Evolutionary conservation across 306 rosid genomes (phyloP).

Genomic region (Fragaria vesca): DNA sequence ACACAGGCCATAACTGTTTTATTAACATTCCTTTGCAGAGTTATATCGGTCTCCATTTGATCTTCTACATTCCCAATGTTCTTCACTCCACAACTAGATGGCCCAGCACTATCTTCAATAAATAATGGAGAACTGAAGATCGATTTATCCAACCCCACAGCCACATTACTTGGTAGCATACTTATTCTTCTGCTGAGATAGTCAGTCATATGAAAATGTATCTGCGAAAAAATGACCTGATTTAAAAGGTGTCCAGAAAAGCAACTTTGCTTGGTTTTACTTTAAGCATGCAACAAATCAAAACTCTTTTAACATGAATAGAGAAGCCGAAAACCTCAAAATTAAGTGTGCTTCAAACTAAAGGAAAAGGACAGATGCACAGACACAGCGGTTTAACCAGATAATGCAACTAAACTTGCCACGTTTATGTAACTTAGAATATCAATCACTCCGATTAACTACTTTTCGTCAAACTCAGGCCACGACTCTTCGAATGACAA

Average conservation of each 20-base stretch:
- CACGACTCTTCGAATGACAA: background rate
- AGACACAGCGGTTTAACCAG: background rate
- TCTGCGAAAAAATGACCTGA: slow-evolving; percentile 25
- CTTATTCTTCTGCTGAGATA: slow-evolving; percentile 2
- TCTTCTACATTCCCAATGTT: slow-evolving; percentile 12
- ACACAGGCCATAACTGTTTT: slow-evolving; percentile 4
- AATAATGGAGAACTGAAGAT: background rate
- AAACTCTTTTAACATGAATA: background rate
- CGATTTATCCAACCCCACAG: slow-evolving; percentile 3
- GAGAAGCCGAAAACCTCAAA: background rate
- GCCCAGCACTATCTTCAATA: slow-evolving; percentile 4
- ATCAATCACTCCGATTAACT: background rate
- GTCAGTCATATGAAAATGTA: slow-evolving; percentile 14
- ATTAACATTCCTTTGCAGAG: background rate
- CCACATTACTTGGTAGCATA: background rate
- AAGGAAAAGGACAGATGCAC: background rate
- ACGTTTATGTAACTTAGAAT: background rate
- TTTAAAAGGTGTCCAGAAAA: slow-evolving; percentile 4
- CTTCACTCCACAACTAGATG: slow-evolving; percentile 11
- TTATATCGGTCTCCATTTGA: background rate
- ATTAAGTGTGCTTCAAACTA: background rate
- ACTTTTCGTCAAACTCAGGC: background rate
- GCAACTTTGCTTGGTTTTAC: background rate
- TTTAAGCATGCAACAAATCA: background rate
- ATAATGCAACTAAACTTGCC: background rate